phyloP scores from a whole-genome alignment of 176 grass and related monocot species.

The Hordeum vulgare region DNA sequence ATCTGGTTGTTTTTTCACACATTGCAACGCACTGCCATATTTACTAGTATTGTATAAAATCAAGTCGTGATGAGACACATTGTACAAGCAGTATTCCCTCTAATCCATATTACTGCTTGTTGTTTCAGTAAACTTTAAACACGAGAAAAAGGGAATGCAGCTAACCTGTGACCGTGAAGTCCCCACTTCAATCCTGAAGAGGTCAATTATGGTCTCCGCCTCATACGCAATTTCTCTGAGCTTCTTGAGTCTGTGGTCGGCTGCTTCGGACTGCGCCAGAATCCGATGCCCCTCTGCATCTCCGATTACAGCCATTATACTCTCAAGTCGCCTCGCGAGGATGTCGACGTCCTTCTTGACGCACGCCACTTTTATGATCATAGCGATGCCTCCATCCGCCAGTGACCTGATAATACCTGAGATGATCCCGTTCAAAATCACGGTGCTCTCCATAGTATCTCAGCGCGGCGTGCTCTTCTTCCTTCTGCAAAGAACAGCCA shows the following conservation, averaged over 20 bases:
- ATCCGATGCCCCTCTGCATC: not conserved
- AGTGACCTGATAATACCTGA: not conserved
- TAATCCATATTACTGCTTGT: no score
- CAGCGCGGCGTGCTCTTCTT: no score
- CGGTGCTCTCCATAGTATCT: not conserved
- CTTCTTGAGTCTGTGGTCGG: not conserved
- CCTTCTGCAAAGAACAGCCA: not conserved
- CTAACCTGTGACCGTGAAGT: not conserved
- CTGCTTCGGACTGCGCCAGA: not conserved
- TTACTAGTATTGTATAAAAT: no score
- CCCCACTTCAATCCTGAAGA: not conserved
- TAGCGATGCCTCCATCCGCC: not conserved
- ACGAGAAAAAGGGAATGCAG: not conserved
- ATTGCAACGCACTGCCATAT: no score
- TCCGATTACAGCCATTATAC: not conserved
- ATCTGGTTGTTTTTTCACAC: no score
- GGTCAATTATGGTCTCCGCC: not conserved
- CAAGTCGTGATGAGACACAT: no score
- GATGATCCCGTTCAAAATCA: not conserved
- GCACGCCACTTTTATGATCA: not conserved
- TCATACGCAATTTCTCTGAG: not conserved
- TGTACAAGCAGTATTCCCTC: no score
- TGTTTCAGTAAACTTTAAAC: no score
- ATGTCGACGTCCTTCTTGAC: not conserved
- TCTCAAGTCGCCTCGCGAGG: not conserved